A percentile compares a stretch with the other conserved stretches of the same genome.
These are phyloP conservation scores for Claviceps purpurea DNA, from an alignment of 2,329 filamentous ascomycete species.

Conservation along the genomic window DNA sequence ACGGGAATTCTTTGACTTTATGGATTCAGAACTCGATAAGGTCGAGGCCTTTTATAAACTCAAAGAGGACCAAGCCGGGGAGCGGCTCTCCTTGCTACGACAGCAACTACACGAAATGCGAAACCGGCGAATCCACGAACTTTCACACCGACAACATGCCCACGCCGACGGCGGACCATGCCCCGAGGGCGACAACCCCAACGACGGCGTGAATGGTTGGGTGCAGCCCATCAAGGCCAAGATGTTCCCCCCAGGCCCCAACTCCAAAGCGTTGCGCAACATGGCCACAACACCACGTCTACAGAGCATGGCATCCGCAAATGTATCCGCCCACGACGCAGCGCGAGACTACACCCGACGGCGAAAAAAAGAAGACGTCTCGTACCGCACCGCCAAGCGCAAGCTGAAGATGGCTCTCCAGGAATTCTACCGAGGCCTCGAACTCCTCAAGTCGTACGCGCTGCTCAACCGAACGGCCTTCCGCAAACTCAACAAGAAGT, in stretches of 20 bases:
- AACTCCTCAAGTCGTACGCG: slow-evolving; percentile 83
- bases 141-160: slow-evolving; percentile 31
- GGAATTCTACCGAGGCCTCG: slow-evolving; percentile 84
- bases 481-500: slow-evolving; percentile 97
- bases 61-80: slow-evolving; percentile 75
- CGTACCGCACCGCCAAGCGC: slow-evolving; percentile 76
- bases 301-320: slow-evolving; percentile 5
- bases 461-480: slow-evolving; percentile 86
- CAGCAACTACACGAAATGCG: slow-evolving; percentile 90
- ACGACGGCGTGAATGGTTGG: slow-evolving; percentile 25
- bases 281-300: slow-evolving; percentile 40
- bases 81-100: slow-evolving; percentile 56
- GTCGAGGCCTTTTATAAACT: slow-evolving; percentile 79
- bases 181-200: slow-evolving; percentile 12
- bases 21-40: slow-evolving; percentile 78
- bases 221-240: slow-evolving; percentile 40
- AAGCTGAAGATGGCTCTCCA: slow-evolving; percentile 85
- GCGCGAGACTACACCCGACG: slow-evolving; percentile 38
- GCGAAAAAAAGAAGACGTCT: slow-evolving; percentile 41
- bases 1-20: slow-evolving; percentile 74
- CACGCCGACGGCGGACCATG: slow-evolving; percentile 14
- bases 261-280: slow-evolving; percentile 43
- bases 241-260: slow-evolving; percentile 43
- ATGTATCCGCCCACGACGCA: slow-evolving; percentile 16
- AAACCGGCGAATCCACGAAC: slow-evolving; percentile 64